Conservation (phyloP, 1,284 basidiomycete genomes). For the Athelia sp. region DNA sequence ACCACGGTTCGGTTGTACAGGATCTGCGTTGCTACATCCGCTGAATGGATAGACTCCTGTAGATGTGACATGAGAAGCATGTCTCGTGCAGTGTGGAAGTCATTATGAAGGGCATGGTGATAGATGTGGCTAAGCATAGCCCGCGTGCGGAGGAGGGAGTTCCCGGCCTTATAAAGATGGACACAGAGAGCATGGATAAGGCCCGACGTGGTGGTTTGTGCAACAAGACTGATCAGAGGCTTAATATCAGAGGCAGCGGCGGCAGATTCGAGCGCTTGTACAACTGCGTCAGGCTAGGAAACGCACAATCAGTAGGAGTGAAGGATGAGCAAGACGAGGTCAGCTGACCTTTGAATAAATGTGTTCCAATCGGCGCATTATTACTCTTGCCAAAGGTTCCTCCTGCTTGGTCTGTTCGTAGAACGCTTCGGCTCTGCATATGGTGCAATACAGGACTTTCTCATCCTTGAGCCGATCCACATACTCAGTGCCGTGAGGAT, state of each 20-base stretch:
- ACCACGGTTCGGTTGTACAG: conserved; percentile 97
- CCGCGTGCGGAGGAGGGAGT: conserved; percentile 88
- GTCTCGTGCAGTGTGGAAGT: conserved; percentile 96
- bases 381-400: conserved; percentile 81
- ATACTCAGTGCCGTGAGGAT: conserved; percentile 98
- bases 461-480: conserved; percentile 95
- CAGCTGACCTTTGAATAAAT: conserved; percentile 96
- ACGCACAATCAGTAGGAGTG: conserved; percentile 3
- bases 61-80: conserved; percentile 99
- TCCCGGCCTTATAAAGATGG: conserved; percentile 89
- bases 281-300: conserved; percentile 84
- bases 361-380: conserved; percentile 96
- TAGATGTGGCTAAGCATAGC: conserved; percentile 98
- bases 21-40: conserved; percentile 97
- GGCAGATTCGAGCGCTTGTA: conserved; percentile 83
- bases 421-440: conserved; percentile 87
- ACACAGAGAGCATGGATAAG: conserved; percentile 90
- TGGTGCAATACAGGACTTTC: conserved; percentile 89
- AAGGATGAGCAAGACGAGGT: too few relatives aligned
- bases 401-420: conserved; percentile 79
- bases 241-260: conserved; percentile 52
- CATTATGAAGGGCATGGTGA: conserved; percentile 93
- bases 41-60: conserved; percentile 93
- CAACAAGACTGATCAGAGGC: conserved; percentile 52
- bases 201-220: conserved; percentile 54